Base-by-base conservation (phyloP, 192 early-diverging fungal species). In the Coemansia sp. region DNA sequence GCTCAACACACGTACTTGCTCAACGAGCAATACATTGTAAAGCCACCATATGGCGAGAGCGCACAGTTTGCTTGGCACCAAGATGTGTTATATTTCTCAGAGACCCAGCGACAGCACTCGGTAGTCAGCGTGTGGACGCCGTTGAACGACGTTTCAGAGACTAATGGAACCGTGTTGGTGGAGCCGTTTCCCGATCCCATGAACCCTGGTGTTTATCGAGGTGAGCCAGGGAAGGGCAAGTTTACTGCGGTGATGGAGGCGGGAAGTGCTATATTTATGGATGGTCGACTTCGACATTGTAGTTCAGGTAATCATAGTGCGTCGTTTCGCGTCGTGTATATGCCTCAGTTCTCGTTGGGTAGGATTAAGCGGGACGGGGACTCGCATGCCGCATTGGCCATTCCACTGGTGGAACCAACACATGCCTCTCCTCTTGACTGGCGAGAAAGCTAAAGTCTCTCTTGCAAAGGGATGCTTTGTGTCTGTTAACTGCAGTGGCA, bases 1-100 rank as follows among this genome's bases (percentile, higher is more conserved):
- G 36, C 44, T 1, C 29, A n/a, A 11, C 1, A 13, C 29, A 38
- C 46, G n/a, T 66, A 51, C 54, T 42, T 80, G 43, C 68, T 85
- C 42, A 85, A 85, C 61, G 82, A 85, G 55, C 82, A 85, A 46
- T 85, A 80, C 66, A 79, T 85, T 36, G 78, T 80, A 36, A 85
- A 85, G 66, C 82, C 82, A 16, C 82, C 82, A 3, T 65, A 49
- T 42, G 38, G 67, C 3, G 16, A 31, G 41, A 31, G 43, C 9
- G 74, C 82, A 3, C 49, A 64, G 74, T 85, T 85, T 70, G 82
- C 65, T 3, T 85, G 78, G 78, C 82, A 85, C 49, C 82, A 78
- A 22, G 82, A 80, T 16, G 55, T 68, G 24, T 38, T 78, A 31
- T 84, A 78, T 24, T 76, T 84, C 29, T 61, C 66, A 46, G 22